Evolutionary conservation across 2,329 filamentous ascomycete genomes (phyloP).

Genomic region (Exserohilum turcica): DNA sequence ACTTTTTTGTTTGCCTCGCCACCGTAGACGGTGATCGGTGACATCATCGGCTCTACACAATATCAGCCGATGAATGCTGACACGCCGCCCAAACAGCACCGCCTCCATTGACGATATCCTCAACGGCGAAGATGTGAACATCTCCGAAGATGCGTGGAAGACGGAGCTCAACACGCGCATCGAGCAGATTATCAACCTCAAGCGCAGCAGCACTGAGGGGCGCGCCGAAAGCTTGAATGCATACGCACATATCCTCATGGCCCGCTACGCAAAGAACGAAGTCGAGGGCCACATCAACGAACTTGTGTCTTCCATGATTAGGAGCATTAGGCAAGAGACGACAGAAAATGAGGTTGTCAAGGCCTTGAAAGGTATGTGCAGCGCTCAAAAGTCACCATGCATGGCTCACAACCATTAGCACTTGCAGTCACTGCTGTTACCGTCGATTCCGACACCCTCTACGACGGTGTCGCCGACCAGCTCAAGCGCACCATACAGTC

Average conservation of each 20-base stretch:
- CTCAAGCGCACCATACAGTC: slow-evolving; percentile 70
- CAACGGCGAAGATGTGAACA: slow-evolving; percentile 55
- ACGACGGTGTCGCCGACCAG: slow-evolving; percentile 63
- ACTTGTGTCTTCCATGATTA: slow-evolving; percentile 68
- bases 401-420: slow-evolving; percentile 50
- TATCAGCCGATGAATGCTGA: slow-evolving; percentile 30
- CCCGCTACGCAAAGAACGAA: slow-evolving; percentile 68
- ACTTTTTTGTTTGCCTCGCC: slow-evolving; percentile 14
- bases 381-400: neutral
- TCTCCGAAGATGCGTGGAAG: slow-evolving; percentile 62
- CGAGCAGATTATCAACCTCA: slow-evolving; percentile 74
- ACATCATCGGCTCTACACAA: slow-evolving; percentile 30
- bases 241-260: slow-evolving; percentile 69
- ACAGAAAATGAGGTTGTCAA: slow-evolving; percentile 71
- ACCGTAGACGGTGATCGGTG: slow-evolving; percentile 13
- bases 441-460: slow-evolving; percentile 67
- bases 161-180: slow-evolving; percentile 68
- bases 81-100: slow-evolving; percentile 50
- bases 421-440: slow-evolving; percentile 73
- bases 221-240: slow-evolving; percentile 68
- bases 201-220: slow-evolving; percentile 74
- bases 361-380: slow-evolving; percentile 65
- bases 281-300: slow-evolving; percentile 65
- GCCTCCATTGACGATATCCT: slow-evolving; percentile 71
- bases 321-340: slow-evolving; percentile 70